These are phyloP conservation scores for Penicillium italicum DNA, from an alignment of 2,329 filamentous ascomycete species.

Conservation along the genomic window DNA sequence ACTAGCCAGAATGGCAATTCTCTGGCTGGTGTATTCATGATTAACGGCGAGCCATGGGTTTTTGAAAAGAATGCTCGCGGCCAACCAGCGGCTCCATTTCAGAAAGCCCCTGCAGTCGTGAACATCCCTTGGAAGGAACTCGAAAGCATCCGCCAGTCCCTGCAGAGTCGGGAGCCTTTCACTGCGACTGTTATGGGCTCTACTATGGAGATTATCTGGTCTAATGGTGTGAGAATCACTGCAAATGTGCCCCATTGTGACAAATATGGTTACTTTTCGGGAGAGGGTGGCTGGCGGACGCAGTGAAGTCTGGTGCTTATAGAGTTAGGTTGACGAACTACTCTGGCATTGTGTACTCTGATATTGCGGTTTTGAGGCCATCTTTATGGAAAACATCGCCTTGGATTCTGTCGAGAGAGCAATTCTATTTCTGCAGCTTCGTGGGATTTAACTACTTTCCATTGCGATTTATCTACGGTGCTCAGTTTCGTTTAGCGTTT, in stretches of 20 bases:
- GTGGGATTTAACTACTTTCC: neutral
- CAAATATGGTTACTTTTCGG: constrained; percentile 3
- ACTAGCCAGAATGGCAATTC: constrained; percentile 3
- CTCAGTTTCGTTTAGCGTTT: neutral
- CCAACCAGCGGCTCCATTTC: constrained; percentile 1
- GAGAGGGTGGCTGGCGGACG: constrained; percentile 5
- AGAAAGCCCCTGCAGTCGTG: constrained; percentile 6
- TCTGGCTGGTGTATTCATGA: constrained; percentile 8
- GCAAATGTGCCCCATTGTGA: constrained; percentile 9
- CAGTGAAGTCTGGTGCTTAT: neutral
- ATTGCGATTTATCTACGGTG: neutral
- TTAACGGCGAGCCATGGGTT: constrained; percentile 9
- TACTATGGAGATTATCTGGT: constrained; percentile 8
- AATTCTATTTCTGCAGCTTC: neutral
- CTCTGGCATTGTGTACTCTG: neutral
- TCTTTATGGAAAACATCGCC: neutral
- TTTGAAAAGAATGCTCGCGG: constrained; percentile 7
- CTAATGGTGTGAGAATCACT: constrained; percentile 9
- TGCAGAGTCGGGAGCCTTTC: constrained; percentile 2
- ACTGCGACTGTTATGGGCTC: constrained; percentile 5
- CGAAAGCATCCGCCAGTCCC: constrained; percentile 1
- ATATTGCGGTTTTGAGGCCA: neutral
- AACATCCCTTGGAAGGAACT: constrained; percentile 11
- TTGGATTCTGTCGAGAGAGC: neutral
- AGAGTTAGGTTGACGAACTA: neutral